Evolutionary conservation across 2,329 filamentous ascomycete species (phyloP).

Genomic region (Fusarium foetens): DNA sequence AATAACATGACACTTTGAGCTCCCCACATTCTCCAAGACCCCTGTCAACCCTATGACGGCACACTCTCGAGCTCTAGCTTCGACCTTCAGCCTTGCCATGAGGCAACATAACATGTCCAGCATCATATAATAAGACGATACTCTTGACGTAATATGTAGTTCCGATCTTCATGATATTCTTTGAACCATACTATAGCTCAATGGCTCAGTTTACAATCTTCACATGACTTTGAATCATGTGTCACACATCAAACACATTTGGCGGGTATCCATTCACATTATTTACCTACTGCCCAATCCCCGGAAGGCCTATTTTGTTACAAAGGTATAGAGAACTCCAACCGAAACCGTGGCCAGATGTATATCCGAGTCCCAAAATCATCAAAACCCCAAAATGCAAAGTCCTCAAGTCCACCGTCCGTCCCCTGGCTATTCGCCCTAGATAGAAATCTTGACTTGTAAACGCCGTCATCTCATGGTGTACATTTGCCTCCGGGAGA

Average conservation of each 20-base stretch:
- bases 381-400: slow-evolving; percentile 48
- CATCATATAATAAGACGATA: not conserved
- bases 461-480: slow-evolving; percentile 55
- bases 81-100: slow-evolving; percentile 26
- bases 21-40: slow-evolving; percentile 37
- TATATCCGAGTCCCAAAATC: slow-evolving; percentile 45
- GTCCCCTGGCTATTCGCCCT: slow-evolving; percentile 42
- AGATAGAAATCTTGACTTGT: slow-evolving; percentile 43
- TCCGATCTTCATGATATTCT: not conserved
- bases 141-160: not conserved
- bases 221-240: slow-evolving; percentile 3
- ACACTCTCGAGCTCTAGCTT: slow-evolving; percentile 24
- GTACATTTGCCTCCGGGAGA: slow-evolving; percentile 51
- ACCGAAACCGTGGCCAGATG: slow-evolving; percentile 44
- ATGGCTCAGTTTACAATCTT: not conserved
- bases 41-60: slow-evolving; percentile 37
- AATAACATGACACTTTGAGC: slow-evolving; percentile 13
- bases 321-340: slow-evolving; percentile 45
- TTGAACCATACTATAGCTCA: not conserved
- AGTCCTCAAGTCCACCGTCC: slow-evolving; percentile 40
- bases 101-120: not conserved
- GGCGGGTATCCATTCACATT: slow-evolving; percentile 45
- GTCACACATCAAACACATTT: not conserved
- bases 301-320: slow-evolving; percentile 42
- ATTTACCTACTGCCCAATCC: slow-evolving; percentile 39